phyloP scores from a whole-genome alignment of 345 rosid genomes.

The Rhodamnia argentea region DNA sequence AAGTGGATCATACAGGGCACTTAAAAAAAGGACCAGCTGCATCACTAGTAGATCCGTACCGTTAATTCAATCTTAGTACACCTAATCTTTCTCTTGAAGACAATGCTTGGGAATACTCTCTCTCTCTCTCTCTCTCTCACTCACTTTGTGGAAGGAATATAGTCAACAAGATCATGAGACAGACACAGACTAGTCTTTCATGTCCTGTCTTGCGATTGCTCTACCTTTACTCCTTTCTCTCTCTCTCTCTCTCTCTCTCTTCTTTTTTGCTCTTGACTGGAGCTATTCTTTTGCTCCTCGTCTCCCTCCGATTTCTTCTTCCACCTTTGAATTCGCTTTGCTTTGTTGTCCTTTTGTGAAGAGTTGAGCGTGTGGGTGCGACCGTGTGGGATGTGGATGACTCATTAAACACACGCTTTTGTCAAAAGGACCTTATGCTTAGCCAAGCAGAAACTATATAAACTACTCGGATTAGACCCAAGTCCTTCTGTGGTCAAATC shows the following conservation, averaged over 20 bases:
- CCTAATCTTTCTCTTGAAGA: neutral
- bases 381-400: neutral
- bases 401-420: neutral
- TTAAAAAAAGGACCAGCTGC: neutral
- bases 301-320: neutral
- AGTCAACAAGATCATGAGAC: slow-evolving; percentile 48
- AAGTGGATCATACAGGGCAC: neutral
- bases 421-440: neutral
- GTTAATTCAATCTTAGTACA: neutral
- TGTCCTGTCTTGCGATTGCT: slow-evolving; percentile 33
- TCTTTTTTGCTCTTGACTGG: neutral
- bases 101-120: neutral
- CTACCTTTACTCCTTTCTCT: neutral
- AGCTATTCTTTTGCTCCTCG: neutral
- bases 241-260: neutral
- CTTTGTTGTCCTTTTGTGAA: neutral
- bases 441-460: neutral
- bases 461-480: neutral
- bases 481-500: neutral
- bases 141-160: neutral
- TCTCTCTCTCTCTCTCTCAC: neutral
- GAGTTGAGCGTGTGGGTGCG: neutral
- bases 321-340: neutral
- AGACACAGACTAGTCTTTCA: slow-evolving; percentile 32
- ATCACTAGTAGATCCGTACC: neutral